Base-by-base conservation (phyloP, 1,139 yeast genomes). In the Suhomyces bolitotheri region DNA sequence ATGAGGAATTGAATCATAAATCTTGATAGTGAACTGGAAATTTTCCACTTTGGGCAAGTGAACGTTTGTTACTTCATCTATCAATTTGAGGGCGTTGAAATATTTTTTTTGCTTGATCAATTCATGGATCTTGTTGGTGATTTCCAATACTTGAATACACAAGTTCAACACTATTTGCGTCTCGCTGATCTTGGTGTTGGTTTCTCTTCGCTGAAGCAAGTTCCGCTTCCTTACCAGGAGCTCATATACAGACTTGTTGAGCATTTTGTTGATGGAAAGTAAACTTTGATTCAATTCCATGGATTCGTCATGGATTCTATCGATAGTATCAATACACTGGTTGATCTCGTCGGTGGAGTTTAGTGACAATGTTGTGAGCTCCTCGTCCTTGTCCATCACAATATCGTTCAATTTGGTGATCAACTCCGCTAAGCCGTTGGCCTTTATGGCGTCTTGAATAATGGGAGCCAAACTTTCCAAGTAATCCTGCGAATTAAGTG, bases 41-140 rank as follows among this genome's bases (percentile, higher is more conserved):
- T 78, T 78, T 36, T 83, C 80, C 15, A 83, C 82, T 40, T 84
- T 82, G 26, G 81, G 80, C 33, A 85, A 64, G 47, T 85, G 89
- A 27, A 84, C 68, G 39, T 74, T 77, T 1, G 71, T 62, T 47
- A 92, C 66, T 51, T 83, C 94, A 43, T 88, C 92, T 38, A 89
- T 66, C 45, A 86, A 77, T 54, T 88, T 88, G 48, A 92, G 74
- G 0, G 97, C 97, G 43, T 85, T 85, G 59, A 88, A 92, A 51
- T 87, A 86, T 46, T 83, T 82, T 49, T 81, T 78, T 44, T 76
- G 78, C 43, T 79, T 77, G 45, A 89, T 83, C 54, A 89, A 66
- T 33, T 86, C 94, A 54, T 88, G 89, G 36, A 89, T 87, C 51
- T 82, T 84, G 58, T 89, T 90, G 16, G 96, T 85, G 49, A 84